Base-by-base conservation (phyloP, 2,329 filamentous ascomycete genomes). In the Colletotrichum sp. region DNA sequence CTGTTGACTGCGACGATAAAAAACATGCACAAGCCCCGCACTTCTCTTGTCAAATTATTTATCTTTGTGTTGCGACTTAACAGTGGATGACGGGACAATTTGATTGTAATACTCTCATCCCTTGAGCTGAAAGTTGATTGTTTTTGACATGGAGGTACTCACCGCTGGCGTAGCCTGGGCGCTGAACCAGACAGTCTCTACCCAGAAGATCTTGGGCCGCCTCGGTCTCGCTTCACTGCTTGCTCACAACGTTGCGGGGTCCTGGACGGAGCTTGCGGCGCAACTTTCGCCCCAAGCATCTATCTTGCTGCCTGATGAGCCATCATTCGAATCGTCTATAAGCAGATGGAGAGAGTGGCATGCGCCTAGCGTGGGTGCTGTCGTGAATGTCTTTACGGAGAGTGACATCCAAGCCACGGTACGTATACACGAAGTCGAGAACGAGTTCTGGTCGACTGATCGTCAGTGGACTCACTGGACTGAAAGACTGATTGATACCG, bases 281-380 rank as follows among this genome's bases (percentile, higher is more conserved):
- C 10, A 64, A 8, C 55, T 73, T 4, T 69, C 71, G 15, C 26
- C 71, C 13, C n/a, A 44, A 13, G 71, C 71, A 15, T 69, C 71
- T 6, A 24, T 73, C 4, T 15, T 69, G 8, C 21, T 73, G 12
- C 71, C 57, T 0, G 15, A 55, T 15, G 71, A 69, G 7, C 21
- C 65, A 8, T 36, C 39, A 5, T 73, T 73, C 15, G 5, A 8
- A 1, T 24, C 16, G 5, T 26, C 36, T 3, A 26, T 18, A 18
- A 44, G 7, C 24, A 66, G 72, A n/a, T 75, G 72, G 72, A 49
- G 72, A 5, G 72, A 75, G 18, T 71, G 67, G 72, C 67, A 75
- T 15, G 62, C 72, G 6, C 75, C 75, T 5, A 62, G 70, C 15
- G 32, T 67, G 6, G 65, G 49, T 12, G 65, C 32, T 5, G 71